Percentiles rank a stretch among this genome's conserved stretches.
Evolutionary conservation across 1,284 basidiomycete species (phyloP).

Genomic region (Ustilago tritici): DNA sequence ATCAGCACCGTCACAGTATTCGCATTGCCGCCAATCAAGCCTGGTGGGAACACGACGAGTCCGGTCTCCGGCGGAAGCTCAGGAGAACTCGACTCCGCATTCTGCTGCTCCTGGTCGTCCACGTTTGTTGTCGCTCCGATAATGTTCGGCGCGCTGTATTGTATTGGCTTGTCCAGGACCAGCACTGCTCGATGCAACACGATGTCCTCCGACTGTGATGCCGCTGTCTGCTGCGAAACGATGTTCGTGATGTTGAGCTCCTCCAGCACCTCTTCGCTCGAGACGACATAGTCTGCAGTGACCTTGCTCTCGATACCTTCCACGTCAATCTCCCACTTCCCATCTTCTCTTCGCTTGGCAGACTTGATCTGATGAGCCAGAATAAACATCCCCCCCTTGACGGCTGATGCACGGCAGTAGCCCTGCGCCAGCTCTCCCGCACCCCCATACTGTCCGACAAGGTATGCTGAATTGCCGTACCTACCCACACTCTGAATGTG

Average conservation of each 20-base stretch:
- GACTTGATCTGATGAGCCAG: conserved; percentile 45
- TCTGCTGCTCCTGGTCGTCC: background rate
- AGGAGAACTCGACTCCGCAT: background rate
- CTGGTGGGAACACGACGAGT: conserved; percentile 85
- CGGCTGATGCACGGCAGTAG: conserved; percentile 62
- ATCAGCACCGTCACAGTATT: conserved; percentile 75
- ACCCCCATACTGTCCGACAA: conserved; percentile 94
- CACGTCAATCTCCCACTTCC: conserved; percentile 69
- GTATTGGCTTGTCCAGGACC: conserved; percentile 47
- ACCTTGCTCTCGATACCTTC: conserved; percentile 76
- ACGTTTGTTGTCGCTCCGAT: background rate
- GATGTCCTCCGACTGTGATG: background rate
- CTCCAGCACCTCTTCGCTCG: conserved; percentile 72
- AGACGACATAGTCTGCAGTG: conserved; percentile 71
- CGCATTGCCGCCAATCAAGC: conserved; percentile 43
- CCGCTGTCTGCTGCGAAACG: too few species aligned
- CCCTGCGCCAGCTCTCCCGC: conserved; percentile 67
- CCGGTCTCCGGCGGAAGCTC: conserved; percentile 74
- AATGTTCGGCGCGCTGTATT: conserved; percentile 9
- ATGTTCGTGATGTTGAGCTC: conserved; percentile 9
- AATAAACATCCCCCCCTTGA: conserved; percentile 62
- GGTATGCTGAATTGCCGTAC: conserved; percentile 89
- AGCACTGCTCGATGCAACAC: conserved; percentile 33
- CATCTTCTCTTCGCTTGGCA: conserved; percentile 1
- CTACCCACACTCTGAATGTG: conserved; percentile 85